These are phyloP conservation scores for Domatiomyces catenatus DNA, from an alignment of 2,329 filamentous ascomycete genomes.

Conservation along the genomic window DNA sequence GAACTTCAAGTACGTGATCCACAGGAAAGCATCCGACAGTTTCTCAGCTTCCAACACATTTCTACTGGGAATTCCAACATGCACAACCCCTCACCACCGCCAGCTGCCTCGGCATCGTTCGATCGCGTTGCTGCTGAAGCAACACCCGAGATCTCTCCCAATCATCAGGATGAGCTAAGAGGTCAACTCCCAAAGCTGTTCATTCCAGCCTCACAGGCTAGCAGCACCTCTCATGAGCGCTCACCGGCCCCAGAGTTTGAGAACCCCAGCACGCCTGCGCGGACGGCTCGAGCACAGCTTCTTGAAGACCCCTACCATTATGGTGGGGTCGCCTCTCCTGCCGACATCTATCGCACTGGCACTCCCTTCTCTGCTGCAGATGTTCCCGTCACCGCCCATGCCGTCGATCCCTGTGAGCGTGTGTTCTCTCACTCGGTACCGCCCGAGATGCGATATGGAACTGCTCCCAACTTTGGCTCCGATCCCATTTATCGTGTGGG, in stretches of 20 bases:
- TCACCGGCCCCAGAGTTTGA: slow-evolving; percentile 19
- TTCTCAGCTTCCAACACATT: slow-evolving; percentile 66
- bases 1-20: slow-evolving; percentile 59
- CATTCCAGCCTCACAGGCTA: slow-evolving; percentile 34
- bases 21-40: slow-evolving; percentile 85
- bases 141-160: slow-evolving; percentile 12
- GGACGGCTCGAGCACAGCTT: slow-evolving; percentile 31
- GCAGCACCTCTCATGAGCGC: slow-evolving; percentile 16
- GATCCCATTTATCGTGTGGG: slow-evolving; percentile 33
- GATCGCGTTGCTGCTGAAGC: slow-evolving; percentile 3
- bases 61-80: slow-evolving; percentile 14
- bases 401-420: slow-evolving; percentile 56
- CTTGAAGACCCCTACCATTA: slow-evolving; percentile 28
- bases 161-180: slow-evolving; percentile 36
- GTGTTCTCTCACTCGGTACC: slow-evolving; percentile 71
- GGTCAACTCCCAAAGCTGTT: slow-evolving; percentile 38
- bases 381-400: slow-evolving; percentile 61
- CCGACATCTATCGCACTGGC: slow-evolving; percentile 57
- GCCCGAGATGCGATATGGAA: slow-evolving; percentile 74
- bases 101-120: slow-evolving; percentile 23
- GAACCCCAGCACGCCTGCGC: slow-evolving; percentile 13
- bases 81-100: slow-evolving; percentile 36
- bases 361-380: slow-evolving; percentile 87
- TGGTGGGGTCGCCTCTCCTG: slow-evolving; percentile 31
- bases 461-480: slow-evolving; percentile 20